phyloP scores from a whole-genome alignment of 1,284 basidiomycete species.

The Ganoderma leucocontextum region DNA sequence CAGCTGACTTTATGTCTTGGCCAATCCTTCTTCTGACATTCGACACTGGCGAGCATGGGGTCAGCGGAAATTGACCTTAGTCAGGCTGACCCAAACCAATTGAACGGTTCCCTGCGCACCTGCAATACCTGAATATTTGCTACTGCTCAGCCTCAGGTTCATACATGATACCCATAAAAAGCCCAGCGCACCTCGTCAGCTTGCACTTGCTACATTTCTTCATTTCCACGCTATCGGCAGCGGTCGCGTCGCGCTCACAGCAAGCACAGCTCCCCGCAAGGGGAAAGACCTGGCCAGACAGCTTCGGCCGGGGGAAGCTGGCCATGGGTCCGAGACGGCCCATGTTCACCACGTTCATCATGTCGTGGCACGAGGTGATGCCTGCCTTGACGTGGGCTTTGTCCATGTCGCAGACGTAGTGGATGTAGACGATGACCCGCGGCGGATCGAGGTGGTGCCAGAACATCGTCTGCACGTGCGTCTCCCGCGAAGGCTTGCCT shows the following conservation, averaged over 20 bases:
- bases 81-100: not conserved
- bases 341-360: slow-evolving; percentile 14
- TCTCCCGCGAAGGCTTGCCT: slow-evolving; percentile 22
- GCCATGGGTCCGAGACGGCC: slow-evolving; percentile 16
- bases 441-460: slow-evolving; percentile 25
- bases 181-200: slow-evolving; percentile 19
- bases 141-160: not conserved
- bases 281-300: slow-evolving; percentile 15
- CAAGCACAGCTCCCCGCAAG: slow-evolving; percentile 28
- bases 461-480: slow-evolving; percentile 17
- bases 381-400: slow-evolving; percentile 22
- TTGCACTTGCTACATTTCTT: slow-evolving; percentile 28
- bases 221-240: not conserved
- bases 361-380: slow-evolving; percentile 15
- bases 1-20: slow-evolving; percentile 28
- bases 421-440: slow-evolving; percentile 20
- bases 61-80: not conserved
- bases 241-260: slow-evolving; percentile 28
- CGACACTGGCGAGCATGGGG: not conserved
- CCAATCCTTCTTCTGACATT: slow-evolving; percentile 31
- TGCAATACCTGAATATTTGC: slow-evolving; percentile 7
- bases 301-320: slow-evolving; percentile 10
- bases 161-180: not conserved
- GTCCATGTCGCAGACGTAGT: slow-evolving; percentile 27
- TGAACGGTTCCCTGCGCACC: slow-evolving; percentile 9